Base-by-base conservation (phyloP, 345 rosid species). In the Brassica cretica region DNA sequence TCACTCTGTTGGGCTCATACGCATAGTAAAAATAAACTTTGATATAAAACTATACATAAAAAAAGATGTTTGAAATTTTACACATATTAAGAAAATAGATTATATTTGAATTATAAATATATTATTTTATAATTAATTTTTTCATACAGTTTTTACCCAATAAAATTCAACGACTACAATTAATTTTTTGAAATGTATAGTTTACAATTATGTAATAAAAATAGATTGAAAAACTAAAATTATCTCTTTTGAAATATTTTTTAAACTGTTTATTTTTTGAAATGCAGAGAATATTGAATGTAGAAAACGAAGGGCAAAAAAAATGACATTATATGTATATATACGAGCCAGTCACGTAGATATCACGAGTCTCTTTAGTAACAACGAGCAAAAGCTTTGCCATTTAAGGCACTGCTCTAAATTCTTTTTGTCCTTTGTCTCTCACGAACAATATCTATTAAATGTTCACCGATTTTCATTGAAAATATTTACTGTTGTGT, bases 341-440 rank as follows among this genome's bases (percentile, higher is more conserved):
- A 15, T 72, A 66, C 15, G 68, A 72, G 35, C 82, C 74, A 60
- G 66, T 74, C 78, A 79, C 75, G 78, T 74, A 73, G 60, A 49
- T 71, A 79, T 79, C 82, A 73, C 66, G 66, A 73, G 70, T 79
- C 82, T 62, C 78, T 79, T 73, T 79, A 60, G 73, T 24, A 24
- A 78, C 82, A 73, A 66, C 74, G 33, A 66, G 24, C 73, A 59
- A 66, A 67, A 46, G 30, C 53, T 58, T 35, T 79, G 70, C 64
- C 8, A 79, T 60, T 78, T 14, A 78, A 60, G 32, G 58, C 82
- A 46, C 8, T 61, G 64, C 78, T 35, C 82, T 78, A 59, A 66
- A 78, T 73, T 78, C 74, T 11, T 78, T 78, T 78, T 78, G 82
- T 72, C 77, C 12, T 24, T 55, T 21, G 15, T 62, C 74, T 60